phyloP scores from a whole-genome alignment of 352 stramenopile species.

The Globisporangium parvum region DNA sequence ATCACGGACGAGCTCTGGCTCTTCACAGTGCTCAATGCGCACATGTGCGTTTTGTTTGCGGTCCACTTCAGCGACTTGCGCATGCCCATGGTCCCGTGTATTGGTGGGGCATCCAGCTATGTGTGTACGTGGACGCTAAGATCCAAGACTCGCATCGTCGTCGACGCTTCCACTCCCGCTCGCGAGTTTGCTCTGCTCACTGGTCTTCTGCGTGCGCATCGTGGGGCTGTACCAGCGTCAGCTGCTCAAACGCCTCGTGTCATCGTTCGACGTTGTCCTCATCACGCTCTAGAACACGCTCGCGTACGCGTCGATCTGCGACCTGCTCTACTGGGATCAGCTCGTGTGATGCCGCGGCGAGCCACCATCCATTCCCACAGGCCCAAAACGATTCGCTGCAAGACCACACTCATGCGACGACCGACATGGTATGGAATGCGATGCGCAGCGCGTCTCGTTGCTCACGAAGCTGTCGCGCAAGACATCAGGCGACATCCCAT shows the following conservation, averaged over 20 bases:
- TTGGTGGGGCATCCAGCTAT: constrained; percentile 20
- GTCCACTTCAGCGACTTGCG: constrained; percentile 17
- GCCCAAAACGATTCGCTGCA: too few relatives aligned
- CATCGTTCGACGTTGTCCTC: constrained; percentile 38
- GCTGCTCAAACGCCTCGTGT: constrained; percentile 21
- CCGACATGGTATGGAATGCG: not conserved
- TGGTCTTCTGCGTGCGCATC: constrained; percentile 10
- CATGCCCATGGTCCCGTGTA: constrained; percentile 10
- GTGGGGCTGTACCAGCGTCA: constrained; percentile 16
- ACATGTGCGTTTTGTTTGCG: constrained; percentile 13
- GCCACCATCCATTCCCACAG: constrained; percentile 14
- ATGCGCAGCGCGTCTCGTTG: too few relatives aligned
- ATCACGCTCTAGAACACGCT: constrained; percentile 29
- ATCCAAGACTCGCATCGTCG: constrained; percentile 7
- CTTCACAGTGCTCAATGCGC: constrained; percentile 19
- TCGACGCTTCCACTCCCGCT: not conserved
- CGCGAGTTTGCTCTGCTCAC: constrained; percentile 8
- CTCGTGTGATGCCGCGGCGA: too few relatives aligned
- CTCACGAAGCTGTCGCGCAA: too few relatives aligned
- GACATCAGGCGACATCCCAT: too few relatives aligned
- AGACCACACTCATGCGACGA: not conserved
- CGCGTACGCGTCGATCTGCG: constrained; percentile 20
- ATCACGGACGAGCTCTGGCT: constrained; percentile 38
- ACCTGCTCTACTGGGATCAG: constrained; percentile 30
- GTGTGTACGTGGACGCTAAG: constrained; percentile 25